phyloP scores from a whole-genome alignment of 2,329 filamentous ascomycete species.

The Tolypocladium ovalisporum region DNA sequence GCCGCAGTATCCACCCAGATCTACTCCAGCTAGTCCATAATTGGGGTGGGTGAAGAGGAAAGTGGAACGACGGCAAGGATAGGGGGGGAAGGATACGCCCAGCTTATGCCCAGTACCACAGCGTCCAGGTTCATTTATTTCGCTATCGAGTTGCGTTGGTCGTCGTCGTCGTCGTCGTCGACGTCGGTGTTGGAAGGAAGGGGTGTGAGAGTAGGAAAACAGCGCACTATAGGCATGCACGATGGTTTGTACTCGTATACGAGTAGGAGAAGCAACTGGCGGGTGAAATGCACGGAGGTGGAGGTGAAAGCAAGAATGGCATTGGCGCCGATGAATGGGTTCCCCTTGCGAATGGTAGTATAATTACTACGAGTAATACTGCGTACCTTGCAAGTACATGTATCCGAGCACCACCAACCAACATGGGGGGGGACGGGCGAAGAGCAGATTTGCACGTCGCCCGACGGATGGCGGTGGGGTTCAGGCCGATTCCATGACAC shows the following conservation, averaged over 20 bases:
- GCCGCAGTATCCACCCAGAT: background rate
- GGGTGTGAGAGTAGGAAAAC: background rate
- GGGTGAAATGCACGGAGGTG: background rate
- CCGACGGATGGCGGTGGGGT: background rate
- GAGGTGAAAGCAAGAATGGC: background rate
- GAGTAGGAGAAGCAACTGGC: background rate
- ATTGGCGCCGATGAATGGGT: background rate
- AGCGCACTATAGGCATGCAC: background rate
- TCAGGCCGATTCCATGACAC: too few species aligned
- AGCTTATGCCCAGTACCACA: background rate
- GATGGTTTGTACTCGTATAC: background rate
- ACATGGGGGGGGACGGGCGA: background rate
- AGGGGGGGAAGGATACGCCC: background rate
- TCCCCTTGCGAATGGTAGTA: background rate
- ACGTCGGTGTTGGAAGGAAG: background rate
- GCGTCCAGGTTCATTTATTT: background rate
- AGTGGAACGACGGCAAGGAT: background rate
- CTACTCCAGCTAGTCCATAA: background rate
- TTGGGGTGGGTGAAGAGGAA: background rate
- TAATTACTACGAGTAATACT: background rate
- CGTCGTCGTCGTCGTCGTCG: background rate
- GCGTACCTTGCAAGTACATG: background rate
- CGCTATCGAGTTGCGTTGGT: background rate
- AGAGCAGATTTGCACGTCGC: background rate
- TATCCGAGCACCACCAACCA: background rate